Evolutionary conservation across 306 rosid species (phyloP).

Genomic region (Prunus armeniaca): DNA sequence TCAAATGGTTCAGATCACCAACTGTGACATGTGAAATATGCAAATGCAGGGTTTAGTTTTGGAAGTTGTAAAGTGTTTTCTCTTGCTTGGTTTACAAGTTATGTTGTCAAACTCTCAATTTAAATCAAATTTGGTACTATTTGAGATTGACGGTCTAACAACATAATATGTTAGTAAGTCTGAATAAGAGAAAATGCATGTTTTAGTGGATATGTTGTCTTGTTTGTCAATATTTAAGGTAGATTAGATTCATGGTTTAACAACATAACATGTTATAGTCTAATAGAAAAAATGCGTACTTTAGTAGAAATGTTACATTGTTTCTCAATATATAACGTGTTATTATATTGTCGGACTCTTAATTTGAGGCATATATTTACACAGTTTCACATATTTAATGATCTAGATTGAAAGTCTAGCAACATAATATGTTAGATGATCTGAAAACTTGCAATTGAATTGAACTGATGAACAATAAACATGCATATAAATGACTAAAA

Average conservation of each 20-base stretch:
- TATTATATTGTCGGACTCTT: neutral
- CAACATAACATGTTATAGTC: neutral
- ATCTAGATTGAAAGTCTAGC: neutral
- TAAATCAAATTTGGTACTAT: neutral
- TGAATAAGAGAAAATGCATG: neutral
- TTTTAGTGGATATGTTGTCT: no score
- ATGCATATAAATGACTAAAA: neutral
- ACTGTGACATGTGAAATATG: slow-evolving; percentile 33
- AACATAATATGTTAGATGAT: neutral
- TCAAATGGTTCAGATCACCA: slow-evolving; percentile 91
- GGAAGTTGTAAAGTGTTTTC: neutral
- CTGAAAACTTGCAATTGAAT: neutral
- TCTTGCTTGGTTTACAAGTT: neutral
- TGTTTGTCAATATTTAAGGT: no score
- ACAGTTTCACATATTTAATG: neutral
- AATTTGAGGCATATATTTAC: neutral
- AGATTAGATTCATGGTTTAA: no score
- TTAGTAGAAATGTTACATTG: no score
- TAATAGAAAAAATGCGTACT: neutral
- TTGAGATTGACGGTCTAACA: neutral
- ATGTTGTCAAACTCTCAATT: neutral
- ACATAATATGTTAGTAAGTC: neutral
- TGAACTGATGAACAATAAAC: neutral
- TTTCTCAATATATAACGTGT: neutral
- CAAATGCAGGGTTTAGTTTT: neutral